Base-by-base conservation (phyloP, 148 eudicot species). In the Mesembryanthemum crystallinum region DNA sequence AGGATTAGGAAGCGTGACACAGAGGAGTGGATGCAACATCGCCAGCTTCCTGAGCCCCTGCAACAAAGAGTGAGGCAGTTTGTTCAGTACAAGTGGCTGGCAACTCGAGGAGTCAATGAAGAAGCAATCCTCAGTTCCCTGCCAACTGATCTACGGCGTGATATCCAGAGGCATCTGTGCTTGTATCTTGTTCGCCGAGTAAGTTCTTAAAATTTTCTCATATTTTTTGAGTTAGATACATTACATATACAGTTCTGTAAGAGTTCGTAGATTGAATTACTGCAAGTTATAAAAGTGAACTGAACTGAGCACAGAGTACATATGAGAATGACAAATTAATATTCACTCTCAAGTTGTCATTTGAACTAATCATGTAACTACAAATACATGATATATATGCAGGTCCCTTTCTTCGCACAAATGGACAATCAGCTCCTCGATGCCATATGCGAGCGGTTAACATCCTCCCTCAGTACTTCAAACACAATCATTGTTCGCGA, bases 11-110 rank as follows among this genome's bases (percentile, higher is more conserved):
- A 89, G 39, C 85, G 93, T 49, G 98, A 93, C 78, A 93, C 96
- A 11, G 98, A 93, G 81, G 93, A 89, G 82, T 93, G 98, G 98
- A 93, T 93, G 96, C 88, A 81, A 74, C 98, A 91, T 81, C 86
- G 98, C 7, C 96, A 93, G 68, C 91, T 93, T 62, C 96, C 98
- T 28, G 80, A 79, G 67, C 86, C 80, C 79, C 68, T 91, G 30
- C 86, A 80, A 68, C 82, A 80, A 78, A 87, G 96, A 67, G 92
- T 85, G 27, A 82, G 92, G 12, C 83, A 87, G 23, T 93, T 85
- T 79, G 92, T 88, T 62, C 93, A 88, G 73, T 93, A 91, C 80
- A 90, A 93, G 77, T 93, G 98, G 98, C 84, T 91, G 49, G 89
- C 98, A 72, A 93, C 98, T 12, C 80, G 92, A 71, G 98, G 98